phyloP scores from a whole-genome alignment of 1,284 basidiomycete genomes.

The Bondarzewia mesenterica region DNA sequence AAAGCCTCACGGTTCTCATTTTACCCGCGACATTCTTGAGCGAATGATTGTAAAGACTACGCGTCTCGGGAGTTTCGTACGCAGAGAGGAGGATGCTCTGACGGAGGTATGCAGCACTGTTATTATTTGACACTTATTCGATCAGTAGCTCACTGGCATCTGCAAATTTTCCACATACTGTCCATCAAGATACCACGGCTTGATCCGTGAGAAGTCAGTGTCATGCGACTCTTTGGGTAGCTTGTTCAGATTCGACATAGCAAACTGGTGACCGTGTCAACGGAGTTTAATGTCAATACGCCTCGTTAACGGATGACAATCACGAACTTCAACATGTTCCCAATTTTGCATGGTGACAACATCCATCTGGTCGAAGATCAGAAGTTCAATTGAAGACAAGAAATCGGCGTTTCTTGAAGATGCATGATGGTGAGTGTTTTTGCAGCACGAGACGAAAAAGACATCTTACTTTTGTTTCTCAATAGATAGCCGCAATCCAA shows the following conservation, averaged over 20 bases:
- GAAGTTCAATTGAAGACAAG: constrained; percentile 87
- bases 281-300: too few species aligned
- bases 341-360: constrained; percentile 98
- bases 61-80: constrained; percentile 85
- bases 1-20: constrained; percentile 59
- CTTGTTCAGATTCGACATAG: constrained; percentile 78
- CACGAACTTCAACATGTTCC: constrained; percentile 88
- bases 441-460: background rate
- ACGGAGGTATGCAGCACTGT: constrained; percentile 72
- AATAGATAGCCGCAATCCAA: constrained; percentile 86
- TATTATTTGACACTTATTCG: background rate
- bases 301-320: background rate
- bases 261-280: constrained; percentile 67
- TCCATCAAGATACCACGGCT: constrained; percentile 95
- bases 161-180: constrained; percentile 47
- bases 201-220: constrained; percentile 93
- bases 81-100: constrained; percentile 88
- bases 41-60: constrained; percentile 65
- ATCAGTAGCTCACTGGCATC: background rate
- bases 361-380: constrained; percentile 93
- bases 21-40: constrained; percentile 86
- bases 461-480: constrained; percentile 84
- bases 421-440: background rate
- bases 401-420: constrained; percentile 72
- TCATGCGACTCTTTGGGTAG: constrained; percentile 91